phyloP scores from a whole-genome alignment of 2,329 filamentous ascomycete species.

The Apiospora arundinis region DNA sequence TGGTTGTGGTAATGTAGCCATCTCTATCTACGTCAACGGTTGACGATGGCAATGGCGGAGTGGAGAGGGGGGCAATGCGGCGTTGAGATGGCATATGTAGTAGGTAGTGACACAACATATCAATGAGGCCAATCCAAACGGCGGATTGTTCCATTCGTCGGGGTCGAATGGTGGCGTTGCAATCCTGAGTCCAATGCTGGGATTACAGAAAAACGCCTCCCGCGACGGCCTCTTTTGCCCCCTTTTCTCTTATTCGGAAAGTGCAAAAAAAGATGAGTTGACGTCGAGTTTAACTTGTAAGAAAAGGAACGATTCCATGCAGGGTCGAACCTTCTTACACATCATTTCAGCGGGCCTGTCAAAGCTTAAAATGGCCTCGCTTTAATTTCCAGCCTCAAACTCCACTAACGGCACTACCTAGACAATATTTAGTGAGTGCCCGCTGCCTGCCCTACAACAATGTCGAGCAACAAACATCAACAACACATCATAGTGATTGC shows the following conservation, averaged over 20 bases:
- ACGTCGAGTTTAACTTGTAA: neutral
- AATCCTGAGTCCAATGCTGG: neutral
- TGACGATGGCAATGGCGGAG: neutral
- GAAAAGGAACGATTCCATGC: constrained; percentile 1
- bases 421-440: neutral
- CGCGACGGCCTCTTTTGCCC: neutral
- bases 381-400: neutral
- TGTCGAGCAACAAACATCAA: neutral
- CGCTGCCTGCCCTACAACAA: neutral
- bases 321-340: neutral
- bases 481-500: neutral
- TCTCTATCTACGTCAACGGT: neutral
- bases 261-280: neutral
- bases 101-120: neutral
- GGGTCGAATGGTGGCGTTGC: neutral
- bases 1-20: neutral
- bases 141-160: neutral
- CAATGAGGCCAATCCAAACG: neutral
- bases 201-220: too few relatives aligned
- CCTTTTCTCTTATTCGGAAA: neutral
- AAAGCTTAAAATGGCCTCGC: neutral
- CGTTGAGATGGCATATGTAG: neutral
- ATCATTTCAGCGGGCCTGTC: neutral
- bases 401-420: neutral
- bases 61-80: neutral